Evolutionary conservation across 176 grass and related monocot species (phyloP).

Genomic region (Guadua angustifolia): DNA sequence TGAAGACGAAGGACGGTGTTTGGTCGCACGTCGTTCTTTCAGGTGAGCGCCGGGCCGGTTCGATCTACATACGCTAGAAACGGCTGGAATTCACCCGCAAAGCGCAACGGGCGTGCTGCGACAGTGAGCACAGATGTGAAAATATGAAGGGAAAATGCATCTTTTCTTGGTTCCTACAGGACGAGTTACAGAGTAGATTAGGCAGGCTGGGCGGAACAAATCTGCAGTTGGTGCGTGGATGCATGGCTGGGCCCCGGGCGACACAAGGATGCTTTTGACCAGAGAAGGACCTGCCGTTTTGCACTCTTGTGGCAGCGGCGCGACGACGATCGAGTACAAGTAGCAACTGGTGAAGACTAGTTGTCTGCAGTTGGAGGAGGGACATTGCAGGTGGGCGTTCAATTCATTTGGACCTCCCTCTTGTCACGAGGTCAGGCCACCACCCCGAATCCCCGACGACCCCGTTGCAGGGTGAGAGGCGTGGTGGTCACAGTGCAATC

Average conservation of each 20-base stretch:
- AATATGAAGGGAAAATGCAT: neutral
- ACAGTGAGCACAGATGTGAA: neutral
- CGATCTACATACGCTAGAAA: neutral
- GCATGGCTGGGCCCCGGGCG: neutral
- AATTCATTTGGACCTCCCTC: slow-evolving; percentile 45
- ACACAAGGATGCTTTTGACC: neutral
- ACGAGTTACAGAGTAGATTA: neutral
- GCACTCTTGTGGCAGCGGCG: neutral
- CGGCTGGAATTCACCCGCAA: neutral
- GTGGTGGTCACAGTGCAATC: neutral
- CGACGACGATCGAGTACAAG: slow-evolving; percentile 14
- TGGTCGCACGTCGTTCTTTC: slow-evolving; percentile 41
- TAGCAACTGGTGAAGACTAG: neutral
- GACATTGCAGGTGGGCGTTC: slow-evolving; percentile 37
- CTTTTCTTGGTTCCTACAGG: neutral
- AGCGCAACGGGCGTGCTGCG: neutral
- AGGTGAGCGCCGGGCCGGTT: neutral
- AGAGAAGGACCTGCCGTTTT: slow-evolving; percentile 15
- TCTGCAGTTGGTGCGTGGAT: neutral
- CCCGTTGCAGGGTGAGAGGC: neutral
- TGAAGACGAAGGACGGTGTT: neutral
- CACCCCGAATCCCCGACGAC: neutral
- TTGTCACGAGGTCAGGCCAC: slow-evolving; percentile 21
- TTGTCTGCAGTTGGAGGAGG: slow-evolving; percentile 27
- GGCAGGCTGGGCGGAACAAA: neutral